Evolutionary conservation across 805 yeast genomes (phyloP).

Genomic region (Kazachstania viticola): DNA sequence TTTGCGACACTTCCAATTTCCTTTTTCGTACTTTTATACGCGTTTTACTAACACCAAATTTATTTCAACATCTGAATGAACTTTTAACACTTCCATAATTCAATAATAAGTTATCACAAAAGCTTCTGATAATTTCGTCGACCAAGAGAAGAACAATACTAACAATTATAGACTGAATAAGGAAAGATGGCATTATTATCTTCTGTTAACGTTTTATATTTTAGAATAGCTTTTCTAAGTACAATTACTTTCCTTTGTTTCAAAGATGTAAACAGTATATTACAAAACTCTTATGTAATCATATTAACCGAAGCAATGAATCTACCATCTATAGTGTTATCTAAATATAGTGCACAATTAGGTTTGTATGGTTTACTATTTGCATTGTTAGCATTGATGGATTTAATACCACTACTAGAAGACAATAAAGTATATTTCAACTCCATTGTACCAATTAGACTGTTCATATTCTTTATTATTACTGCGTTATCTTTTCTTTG

Average conservation of each 20-base stretch:
- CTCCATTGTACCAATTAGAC: constrained; percentile 46
- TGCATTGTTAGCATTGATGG: constrained; percentile 35
- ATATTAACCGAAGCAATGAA: constrained; percentile 51
- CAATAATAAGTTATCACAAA: too few relatives aligned
- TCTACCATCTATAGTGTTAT: constrained; percentile 27
- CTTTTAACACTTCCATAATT: too few relatives aligned
- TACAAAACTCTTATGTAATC: constrained; percentile 36
- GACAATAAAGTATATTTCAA: constrained; percentile 40
- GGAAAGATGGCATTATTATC: constrained; percentile 39
- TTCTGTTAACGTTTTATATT: constrained; percentile 36
- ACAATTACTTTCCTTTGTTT: constrained; percentile 35
- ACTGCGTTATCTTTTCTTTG: constrained; percentile 40
- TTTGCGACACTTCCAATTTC: too few relatives aligned
- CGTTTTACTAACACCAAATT: too few relatives aligned
- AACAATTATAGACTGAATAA: not conserved
- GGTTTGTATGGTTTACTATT: constrained; percentile 42
- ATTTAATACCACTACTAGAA: constrained; percentile 46
- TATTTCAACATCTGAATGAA: too few relatives aligned
- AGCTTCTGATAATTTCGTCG: too few relatives aligned
- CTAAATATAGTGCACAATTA: constrained; percentile 31
- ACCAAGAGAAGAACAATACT: not conserved
- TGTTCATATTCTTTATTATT: constrained; percentile 37
- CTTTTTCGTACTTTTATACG: too few relatives aligned
- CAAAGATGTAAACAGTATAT: constrained; percentile 36
- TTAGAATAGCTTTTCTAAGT: constrained; percentile 36